Evolutionary conservation across 1,139 yeast genomes (phyloP), one percentile per base, ranked within the genome.

Genomic region (Scheffersomyces cryptocercus): DNA sequence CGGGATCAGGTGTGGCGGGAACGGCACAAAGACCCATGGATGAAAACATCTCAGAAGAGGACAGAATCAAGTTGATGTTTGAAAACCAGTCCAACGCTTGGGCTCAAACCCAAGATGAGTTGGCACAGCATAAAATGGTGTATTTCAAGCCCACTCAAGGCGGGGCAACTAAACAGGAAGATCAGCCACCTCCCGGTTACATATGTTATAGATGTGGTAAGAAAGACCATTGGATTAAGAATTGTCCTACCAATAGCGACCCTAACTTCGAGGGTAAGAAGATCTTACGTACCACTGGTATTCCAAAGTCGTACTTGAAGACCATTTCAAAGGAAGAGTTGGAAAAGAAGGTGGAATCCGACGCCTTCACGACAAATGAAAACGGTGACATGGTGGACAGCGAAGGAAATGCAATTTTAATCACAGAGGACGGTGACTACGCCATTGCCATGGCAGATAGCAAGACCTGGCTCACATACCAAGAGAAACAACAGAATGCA

Each of bases 151-250:
- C 79, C 49, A 78, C 75, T 10, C 52, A 51, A 6, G 53, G 52
- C 31, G 47, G 46, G 4, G 63, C 76, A 28, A 62, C 69, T 1
- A 65, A 62, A 47, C 71, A 63, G 35, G 67, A 78, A 33, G 87
- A 85, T 52, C 81, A 87, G 6, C 97, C 97, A 4, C 99, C 99
- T 1, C 93, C 96, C 3, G 96, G 96, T 1, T 93, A 93, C 59
- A 85, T 91, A 60, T 93, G 99, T 64, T 91, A 93, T 64, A 77
- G 97, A 61, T 93, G 99, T 70, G 99, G 99, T 41, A 90, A 88
- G 38, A 88, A 90, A 64, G 97, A 93, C 50, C 99, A 93, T 64
- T 91, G 96, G 93, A 91, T 95, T 50, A 88, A 88, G 58, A 89
- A 90, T 54, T 93, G 99, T 70, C 99, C 99, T 0, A 89, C 96